Conservation (phyloP, 768 basidiomycete species). For the Leccinum pellstonianum region DNA sequence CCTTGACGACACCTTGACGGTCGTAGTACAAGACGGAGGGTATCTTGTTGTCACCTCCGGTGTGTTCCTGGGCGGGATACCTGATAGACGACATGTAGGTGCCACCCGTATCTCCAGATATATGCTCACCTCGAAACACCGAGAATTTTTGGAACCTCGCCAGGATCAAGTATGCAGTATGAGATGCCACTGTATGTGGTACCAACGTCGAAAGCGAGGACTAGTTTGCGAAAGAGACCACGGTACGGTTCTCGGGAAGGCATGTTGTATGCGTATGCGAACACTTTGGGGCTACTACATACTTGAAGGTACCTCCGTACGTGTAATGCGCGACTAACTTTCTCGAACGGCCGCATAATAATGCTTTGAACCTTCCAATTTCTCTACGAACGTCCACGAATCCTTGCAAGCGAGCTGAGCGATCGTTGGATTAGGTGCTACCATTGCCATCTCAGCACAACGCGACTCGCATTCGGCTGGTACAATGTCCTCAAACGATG, state of each 20-base stretch:
- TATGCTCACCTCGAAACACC: slow-evolving; percentile 26
- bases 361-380: too few species aligned
- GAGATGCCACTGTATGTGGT: slow-evolving; percentile 35
- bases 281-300: too few species aligned
- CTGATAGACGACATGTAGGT: slow-evolving; percentile 22
- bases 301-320: too few species aligned
- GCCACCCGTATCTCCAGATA: neutral
- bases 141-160: slow-evolving; percentile 30
- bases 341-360: too few species aligned
- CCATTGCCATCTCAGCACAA: too few species aligned
- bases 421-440: too few species aligned
- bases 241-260: slow-evolving; percentile 30
- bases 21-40: slow-evolving; percentile 51
- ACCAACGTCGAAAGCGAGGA: slow-evolving; percentile 35
- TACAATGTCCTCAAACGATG: too few species aligned
- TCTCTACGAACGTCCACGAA: too few species aligned
- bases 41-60: slow-evolving; percentile 47
- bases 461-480: too few species aligned
- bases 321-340: too few species aligned
- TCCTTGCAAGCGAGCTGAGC: too few species aligned
- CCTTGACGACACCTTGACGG: slow-evolving; percentile 36
- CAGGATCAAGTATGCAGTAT: slow-evolving; percentile 37
- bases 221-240: slow-evolving; percentile 40
- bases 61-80: slow-evolving; percentile 46
- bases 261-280: slow-evolving; percentile 21